Percentiles rank a stretch among this genome's conserved stretches.
These are phyloP conservation scores for Penicillium sp. DNA, from an alignment of 2,329 filamentous ascomycete genomes.

Conservation along the genomic window DNA sequence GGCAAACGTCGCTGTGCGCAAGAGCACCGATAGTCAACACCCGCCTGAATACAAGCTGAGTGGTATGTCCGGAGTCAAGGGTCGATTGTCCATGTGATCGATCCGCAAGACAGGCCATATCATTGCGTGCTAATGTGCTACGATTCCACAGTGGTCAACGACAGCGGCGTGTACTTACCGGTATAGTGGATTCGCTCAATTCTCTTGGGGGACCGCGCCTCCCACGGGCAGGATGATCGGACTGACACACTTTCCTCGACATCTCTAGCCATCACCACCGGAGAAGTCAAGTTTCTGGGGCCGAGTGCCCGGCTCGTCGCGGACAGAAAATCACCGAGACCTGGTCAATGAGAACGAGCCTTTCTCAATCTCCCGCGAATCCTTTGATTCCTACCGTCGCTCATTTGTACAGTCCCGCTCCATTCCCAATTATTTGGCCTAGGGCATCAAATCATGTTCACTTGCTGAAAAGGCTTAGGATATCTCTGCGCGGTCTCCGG, in stretches of 20 bases:
- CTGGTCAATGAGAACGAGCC: constrained; percentile 78
- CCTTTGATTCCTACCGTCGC: constrained; percentile 91
- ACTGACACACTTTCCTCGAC: constrained; percentile 1
- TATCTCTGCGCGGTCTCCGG: constrained; percentile 78
- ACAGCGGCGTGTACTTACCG: constrained; percentile 89
- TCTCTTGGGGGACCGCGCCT: too few species aligned
- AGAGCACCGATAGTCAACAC: constrained; percentile 55
- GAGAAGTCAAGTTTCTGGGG: constrained; percentile 79
- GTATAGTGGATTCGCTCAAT: constrained; percentile 46
- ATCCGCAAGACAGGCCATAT: too few species aligned
- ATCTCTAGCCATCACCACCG: constrained; percentile 68
- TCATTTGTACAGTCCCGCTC: constrained; percentile 67
- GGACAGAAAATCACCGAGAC: constrained; percentile 54
- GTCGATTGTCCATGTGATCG: too few species aligned
- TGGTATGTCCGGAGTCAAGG: constrained; percentile 47
- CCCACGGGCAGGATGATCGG: neutral
- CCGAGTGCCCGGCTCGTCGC: constrained; percentile 43
- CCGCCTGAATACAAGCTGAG: constrained; percentile 74
- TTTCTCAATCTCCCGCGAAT: constrained; percentile 92
- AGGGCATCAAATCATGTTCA: neutral
- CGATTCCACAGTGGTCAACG: constrained; percentile 71
- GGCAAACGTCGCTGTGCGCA: constrained; percentile 52
- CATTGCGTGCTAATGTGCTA: constrained; percentile 19
- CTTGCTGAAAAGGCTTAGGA: constrained; percentile 52
- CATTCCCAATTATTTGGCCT: neutral